Evolutionary conservation across 1,139 yeast genomes (phyloP), one percentile per base, ranked within the genome.

Genomic region (Protomyces inundatus): DNA sequence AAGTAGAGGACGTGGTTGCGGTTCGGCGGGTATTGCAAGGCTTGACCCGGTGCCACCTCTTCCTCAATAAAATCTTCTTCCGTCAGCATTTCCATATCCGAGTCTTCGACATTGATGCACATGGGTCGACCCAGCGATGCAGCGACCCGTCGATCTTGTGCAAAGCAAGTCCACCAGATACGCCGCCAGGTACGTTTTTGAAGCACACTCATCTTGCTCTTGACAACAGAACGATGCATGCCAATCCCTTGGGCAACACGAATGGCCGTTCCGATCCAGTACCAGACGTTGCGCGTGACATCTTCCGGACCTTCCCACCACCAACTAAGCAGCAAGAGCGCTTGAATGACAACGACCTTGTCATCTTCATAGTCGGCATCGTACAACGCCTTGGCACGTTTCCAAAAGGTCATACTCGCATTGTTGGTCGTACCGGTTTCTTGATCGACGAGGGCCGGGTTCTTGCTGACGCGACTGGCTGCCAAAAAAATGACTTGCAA

Each of bases 261-360:
- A 45, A 87, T 79, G 0, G 90, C 93, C 1, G 85, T 83, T 61
- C 89, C 79, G 3, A 87, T 83, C 95, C 95, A 88, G 73, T 86
- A 87, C 72, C 82, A 86, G 1, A 86, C 84, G 71, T 87, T 88
- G 66, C 85, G 85, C 52, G 88, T 82, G 16, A 86, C 86, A 71
- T 85, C 89, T 69, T 88, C 90, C 10, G 90, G 88, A 5, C 89
- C 89, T 69, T 87, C 95, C 84, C 89, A 84, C 75, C 85, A 85
- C 71, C 87, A 81, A 1, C 88, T 85, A 67, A 88, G 81, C 55
- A 88, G 77, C 42, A 85, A 75, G 55, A 88, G 76, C 0, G 90
- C 81, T 72, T 87, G 97, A 10, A 88, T 81, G 16, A 87, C 76
- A 3, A 84, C 79, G 3, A 86, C 80, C 0, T 90, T 86, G 70